phyloP scores from a whole-genome alignment of 2,329 filamentous ascomycete species.

The Diaporthe sp. region DNA sequence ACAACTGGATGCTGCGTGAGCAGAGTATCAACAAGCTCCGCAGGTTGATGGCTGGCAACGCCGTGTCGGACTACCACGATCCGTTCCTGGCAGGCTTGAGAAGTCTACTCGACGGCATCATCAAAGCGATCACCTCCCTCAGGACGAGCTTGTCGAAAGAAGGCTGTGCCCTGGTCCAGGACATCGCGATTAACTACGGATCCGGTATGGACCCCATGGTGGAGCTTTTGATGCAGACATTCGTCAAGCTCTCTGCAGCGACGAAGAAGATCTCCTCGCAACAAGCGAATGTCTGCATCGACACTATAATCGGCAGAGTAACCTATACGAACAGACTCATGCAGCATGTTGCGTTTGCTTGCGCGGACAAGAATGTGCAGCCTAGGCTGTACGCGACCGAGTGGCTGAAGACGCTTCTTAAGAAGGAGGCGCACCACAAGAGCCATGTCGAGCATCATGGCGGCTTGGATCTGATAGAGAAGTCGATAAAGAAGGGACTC shows the following conservation, averaged over 20 bases:
- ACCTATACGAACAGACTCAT: slow-evolving; percentile 85
- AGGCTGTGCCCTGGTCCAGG: slow-evolving; percentile 86
- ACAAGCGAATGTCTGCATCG: slow-evolving; percentile 84
- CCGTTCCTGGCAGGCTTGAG: slow-evolving; percentile 80
- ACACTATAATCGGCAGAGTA: slow-evolving; percentile 81
- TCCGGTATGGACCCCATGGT: slow-evolving; percentile 88
- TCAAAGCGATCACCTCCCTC: slow-evolving; percentile 86
- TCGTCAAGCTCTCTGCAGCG: slow-evolving; percentile 89
- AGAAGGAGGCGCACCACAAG: slow-evolving; percentile 83
- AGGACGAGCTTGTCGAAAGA: slow-evolving; percentile 92
- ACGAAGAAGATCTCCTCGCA: slow-evolving; percentile 95
- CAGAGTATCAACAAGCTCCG: slow-evolving; percentile 83
- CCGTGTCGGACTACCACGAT: slow-evolving; percentile 79
- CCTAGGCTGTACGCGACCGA: slow-evolving; percentile 82
- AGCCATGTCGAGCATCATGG: slow-evolving; percentile 86
- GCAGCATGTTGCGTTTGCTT: slow-evolving; percentile 86
- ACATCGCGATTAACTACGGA: slow-evolving; percentile 82
- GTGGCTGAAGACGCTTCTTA: slow-evolving; percentile 88
- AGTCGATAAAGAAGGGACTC: slow-evolving; percentile 90
- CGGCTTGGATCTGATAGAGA: slow-evolving; percentile 85
- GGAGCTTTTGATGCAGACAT: slow-evolving; percentile 87
- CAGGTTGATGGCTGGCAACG: slow-evolving; percentile 85
- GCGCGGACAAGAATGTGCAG: slow-evolving; percentile 93
- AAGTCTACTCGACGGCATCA: slow-evolving; percentile 83
- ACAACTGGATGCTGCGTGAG: slow-evolving; percentile 91